These are phyloP conservation scores for Peronosclerospora sorghi DNA, from an alignment of 352 stramenopile species.

Conservation along the genomic window DNA sequence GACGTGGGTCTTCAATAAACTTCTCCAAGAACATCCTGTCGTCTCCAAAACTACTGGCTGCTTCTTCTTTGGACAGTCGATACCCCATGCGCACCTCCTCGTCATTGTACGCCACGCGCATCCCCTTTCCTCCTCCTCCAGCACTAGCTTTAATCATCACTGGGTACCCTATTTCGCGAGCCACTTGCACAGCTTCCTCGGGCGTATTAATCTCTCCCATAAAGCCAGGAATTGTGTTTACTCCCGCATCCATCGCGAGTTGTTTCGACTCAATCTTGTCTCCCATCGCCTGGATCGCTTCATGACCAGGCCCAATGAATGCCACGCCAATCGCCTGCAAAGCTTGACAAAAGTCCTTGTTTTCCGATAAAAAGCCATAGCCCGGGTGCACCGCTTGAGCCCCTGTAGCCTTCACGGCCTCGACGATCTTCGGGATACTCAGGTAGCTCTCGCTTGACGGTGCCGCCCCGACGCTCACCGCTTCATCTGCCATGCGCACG, in stretches of 20 bases:
- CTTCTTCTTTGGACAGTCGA: too few relatives aligned
- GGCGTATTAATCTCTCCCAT: conserved; percentile 76
- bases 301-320: conserved; percentile 83
- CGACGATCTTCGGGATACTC: conserved; percentile 85
- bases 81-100: too few relatives aligned
- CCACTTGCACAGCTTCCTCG: conserved; percentile 78
- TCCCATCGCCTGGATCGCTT: conserved; percentile 87
- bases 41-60: too few relatives aligned
- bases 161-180: conserved; percentile 91
- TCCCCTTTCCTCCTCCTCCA: conserved; percentile 93
- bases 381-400: conserved; percentile 90
- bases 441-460: conserved; percentile 84
- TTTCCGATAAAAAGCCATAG: conserved; percentile 94
- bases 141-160: conserved; percentile 97
- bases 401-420: conserved; percentile 76
- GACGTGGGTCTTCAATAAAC: too few relatives aligned
- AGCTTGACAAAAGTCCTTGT: conserved; percentile 82
- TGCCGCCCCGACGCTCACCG: conserved; percentile 52
- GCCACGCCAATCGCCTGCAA: conserved; percentile 64
- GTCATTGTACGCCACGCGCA: conserved; percentile 95
- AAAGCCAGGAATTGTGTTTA: conserved; percentile 92
- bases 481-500: conserved; percentile 81
- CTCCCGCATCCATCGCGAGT: conserved; percentile 87
- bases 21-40: too few relatives aligned
- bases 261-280: conserved; percentile 94